phyloP scores from a whole-genome alignment of 2,329 filamentous ascomycete species.

The Emmonsiellopsis sp. region DNA sequence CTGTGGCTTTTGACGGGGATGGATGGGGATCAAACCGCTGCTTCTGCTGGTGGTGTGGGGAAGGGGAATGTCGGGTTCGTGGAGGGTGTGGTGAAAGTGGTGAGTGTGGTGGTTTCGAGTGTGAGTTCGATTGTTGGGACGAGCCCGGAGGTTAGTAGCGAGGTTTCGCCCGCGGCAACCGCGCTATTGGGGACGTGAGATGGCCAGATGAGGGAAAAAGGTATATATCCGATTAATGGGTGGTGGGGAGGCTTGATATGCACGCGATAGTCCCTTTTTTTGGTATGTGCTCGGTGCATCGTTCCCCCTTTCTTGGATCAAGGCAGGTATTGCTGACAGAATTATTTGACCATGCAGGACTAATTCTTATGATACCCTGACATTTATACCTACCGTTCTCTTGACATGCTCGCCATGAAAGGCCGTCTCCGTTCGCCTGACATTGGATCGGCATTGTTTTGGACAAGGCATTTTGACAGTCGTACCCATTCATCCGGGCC shows the following conservation, averaged over 20 bases:
- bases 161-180: no score
- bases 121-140: no score
- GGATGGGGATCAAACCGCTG: slow-evolving; percentile 19
- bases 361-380: background rate
- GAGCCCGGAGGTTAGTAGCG: no score
- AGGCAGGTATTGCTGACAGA: slow-evolving; percentile 3
- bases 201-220: no score
- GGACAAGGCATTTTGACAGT: no score
- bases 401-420: no score
- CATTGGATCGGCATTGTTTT: background rate
- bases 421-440: background rate
- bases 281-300: background rate
- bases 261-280: background rate
- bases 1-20: slow-evolving; percentile 31
- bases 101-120: no score
- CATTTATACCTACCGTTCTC: background rate
- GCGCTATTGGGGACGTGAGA: no score
- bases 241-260: no score
- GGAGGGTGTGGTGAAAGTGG: no score
- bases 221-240: no score
- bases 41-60: slow-evolving; percentile 20
- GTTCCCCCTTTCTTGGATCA: background rate
- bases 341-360: background rate
- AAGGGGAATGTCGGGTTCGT: background rate
- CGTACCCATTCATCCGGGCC: no score